phyloP scores from a whole-genome alignment of 2,329 filamentous ascomycete genomes.

The Neurospora sp. region DNA sequence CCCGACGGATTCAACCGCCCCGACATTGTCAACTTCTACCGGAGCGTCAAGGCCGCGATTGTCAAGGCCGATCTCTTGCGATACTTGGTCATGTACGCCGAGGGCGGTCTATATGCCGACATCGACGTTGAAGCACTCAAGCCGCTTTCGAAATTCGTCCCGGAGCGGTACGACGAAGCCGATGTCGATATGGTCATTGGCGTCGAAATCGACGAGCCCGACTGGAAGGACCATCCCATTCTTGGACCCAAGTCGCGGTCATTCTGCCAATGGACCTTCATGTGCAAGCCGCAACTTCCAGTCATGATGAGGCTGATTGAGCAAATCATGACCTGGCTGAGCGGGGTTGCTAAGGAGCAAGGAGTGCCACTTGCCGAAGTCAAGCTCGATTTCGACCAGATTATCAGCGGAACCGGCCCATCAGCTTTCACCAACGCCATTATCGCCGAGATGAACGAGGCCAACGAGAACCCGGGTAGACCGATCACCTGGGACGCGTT shows the following conservation, averaged over 20 bases:
- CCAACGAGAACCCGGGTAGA: constrained; percentile 26
- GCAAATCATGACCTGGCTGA: constrained; percentile 58
- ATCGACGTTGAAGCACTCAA: constrained; percentile 33
- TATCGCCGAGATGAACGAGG: constrained; percentile 50
- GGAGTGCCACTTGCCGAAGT: constrained; percentile 49
- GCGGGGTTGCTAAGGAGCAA: constrained; percentile 48
- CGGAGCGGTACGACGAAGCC: constrained; percentile 49
- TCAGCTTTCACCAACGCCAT: constrained; percentile 60
- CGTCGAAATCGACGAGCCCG: constrained; percentile 61
- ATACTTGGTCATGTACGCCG: constrained; percentile 58
- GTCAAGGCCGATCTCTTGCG: constrained; percentile 58
- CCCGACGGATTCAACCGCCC: constrained; percentile 54
- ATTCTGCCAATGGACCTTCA: constrained; percentile 70
- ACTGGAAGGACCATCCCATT: constrained; percentile 53
- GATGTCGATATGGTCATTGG: constrained; percentile 64
- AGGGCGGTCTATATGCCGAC: constrained; percentile 44
- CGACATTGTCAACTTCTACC: constrained; percentile 55
- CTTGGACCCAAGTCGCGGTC: constrained; percentile 59
- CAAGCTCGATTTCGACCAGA: constrained; percentile 61
- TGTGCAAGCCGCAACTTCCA: constrained; percentile 55
- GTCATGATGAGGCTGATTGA: constrained; percentile 61
- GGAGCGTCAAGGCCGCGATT: constrained; percentile 51
- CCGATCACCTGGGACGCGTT: constrained; percentile 53
- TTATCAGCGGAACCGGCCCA: constrained; percentile 63
- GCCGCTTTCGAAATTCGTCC: constrained; percentile 43